Evolutionary conservation across 1,139 yeast genomes (phyloP), one percentile per base, ranked within the genome.

Genomic region (Yamadazyma mexicana): DNA sequence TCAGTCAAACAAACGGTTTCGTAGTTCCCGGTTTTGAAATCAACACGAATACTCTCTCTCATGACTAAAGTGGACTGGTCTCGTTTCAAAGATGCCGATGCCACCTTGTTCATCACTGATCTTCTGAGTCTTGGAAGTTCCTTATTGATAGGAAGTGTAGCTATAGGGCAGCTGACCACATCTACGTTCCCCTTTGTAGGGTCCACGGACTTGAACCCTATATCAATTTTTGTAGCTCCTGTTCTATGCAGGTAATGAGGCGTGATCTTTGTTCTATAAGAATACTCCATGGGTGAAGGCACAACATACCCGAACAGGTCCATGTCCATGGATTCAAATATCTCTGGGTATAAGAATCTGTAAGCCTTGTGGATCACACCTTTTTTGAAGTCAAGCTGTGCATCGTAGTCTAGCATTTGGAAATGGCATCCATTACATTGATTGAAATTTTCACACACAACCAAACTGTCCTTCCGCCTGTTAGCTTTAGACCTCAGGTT

Each of bases 121-220:
- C 33, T 15, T 23, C 46, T 37, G 2, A 45, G 22, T 3, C n/a
- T 25, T 6, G 46, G 48, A 27, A 50, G 35, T 34, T 40, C 38
- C 8, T 38, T 58, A 58, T 91, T 87, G 25, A 92, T 73, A 24
- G 86, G 77, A 2, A 69, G 64, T 0, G 98, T 91, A 5, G 96
- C 98, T 49, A 92, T 88, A 4, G 82, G 69, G 61, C 98, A 92
- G 48, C 86, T 95, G 54, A 91, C 97, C 45, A 92, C 87, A 60
- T 92, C 98, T 45, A 92, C 64, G 32, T 79, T 77, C 9, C 81
- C 96, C 70, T 77, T 84, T 45, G 85, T 75, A 7, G 95, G 51
- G 23, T 56, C 45, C 1, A 60, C 56, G 41, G 63, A 50, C 22
- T 68, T 56, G 37, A 69, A 64, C 2, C 77, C 77, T 17, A 71